These are phyloP conservation scores for Apiotrichum mycotoxinovorans DNA, from an alignment of 1,284 basidiomycete species.

Conservation along the genomic window DNA sequence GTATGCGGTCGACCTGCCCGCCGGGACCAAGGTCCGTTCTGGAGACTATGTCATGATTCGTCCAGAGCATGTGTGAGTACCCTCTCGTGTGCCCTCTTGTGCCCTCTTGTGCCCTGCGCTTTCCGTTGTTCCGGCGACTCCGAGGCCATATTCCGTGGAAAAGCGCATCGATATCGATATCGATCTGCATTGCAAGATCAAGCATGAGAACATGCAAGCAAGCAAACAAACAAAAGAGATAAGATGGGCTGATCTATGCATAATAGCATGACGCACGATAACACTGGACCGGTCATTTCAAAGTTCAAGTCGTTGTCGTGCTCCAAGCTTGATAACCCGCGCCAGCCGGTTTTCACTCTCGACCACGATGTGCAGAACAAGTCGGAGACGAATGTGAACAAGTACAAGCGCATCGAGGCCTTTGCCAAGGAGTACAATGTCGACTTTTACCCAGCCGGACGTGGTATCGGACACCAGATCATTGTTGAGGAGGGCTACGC, in stretches of 20 bases:
- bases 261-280: conserved; percentile 91
- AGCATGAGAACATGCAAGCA: too few species aligned
- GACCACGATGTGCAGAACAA: conserved; percentile 99
- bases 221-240: too few species aligned
- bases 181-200: too few species aligned
- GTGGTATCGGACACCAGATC: conserved; percentile 96
- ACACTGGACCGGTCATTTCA: conserved; percentile 95
- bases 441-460: conserved; percentile 95
- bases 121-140: too few species aligned
- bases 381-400: conserved; percentile 84
- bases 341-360: conserved; percentile 82
- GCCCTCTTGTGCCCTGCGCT: too few species aligned
- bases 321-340: conserved; percentile 74
- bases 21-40: conserved; percentile 73
- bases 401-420: conserved; percentile 87
- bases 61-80: conserved; percentile 76
- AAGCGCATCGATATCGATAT: too few species aligned
- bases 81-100: too few species aligned
- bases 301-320: conserved; percentile 96
- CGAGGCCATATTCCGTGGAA: not conserved
- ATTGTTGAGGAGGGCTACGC: conserved; percentile 95
- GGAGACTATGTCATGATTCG: conserved; percentile 99
- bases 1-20: conserved; percentile 82
- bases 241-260: not conserved
- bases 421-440: conserved; percentile 83